Evolutionary conservation across 2,329 filamentous ascomycete genomes (phyloP).

Genomic region (Hypoxylon sp.): DNA sequence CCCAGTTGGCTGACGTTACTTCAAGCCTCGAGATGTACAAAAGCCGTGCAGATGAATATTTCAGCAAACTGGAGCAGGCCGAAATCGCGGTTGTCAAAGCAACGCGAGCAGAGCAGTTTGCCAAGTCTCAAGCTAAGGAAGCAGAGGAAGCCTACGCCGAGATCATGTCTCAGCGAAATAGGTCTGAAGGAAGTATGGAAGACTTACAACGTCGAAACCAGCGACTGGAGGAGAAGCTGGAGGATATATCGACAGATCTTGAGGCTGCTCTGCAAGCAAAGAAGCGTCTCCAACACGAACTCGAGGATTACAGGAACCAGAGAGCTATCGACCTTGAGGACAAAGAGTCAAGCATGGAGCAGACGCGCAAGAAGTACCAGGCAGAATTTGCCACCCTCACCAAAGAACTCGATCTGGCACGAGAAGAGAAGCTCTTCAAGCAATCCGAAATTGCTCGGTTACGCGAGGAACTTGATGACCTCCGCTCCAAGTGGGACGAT

Average conservation of each 20-base stretch:
- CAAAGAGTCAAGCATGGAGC: conserved; percentile 95
- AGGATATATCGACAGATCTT: conserved; percentile 91
- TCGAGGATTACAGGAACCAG: conserved; percentile 96
- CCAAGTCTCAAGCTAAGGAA: conserved; percentile 89
- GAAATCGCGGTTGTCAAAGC: conserved; percentile 97
- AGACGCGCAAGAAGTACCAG: conserved; percentile 98
- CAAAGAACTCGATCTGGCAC: conserved; percentile 92
- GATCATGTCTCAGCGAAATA: conserved; percentile 92
- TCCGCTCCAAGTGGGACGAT: conserved; percentile 97
- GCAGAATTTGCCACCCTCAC: conserved; percentile 89
- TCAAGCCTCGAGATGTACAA: conserved; percentile 92
- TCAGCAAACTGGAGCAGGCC: conserved; percentile 95
- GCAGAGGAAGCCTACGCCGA: conserved; percentile 91
- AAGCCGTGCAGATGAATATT: conserved; percentile 93
- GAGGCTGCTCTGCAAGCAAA: conserved; percentile 89
- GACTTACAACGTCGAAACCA: conserved; percentile 92
- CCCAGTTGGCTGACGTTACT: conserved; percentile 85
- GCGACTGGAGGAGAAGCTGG: conserved; percentile 88
- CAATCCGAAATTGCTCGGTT: conserved; percentile 89
- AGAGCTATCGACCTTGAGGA: conserved; percentile 97
- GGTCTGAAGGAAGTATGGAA: conserved; percentile 88
- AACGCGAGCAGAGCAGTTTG: conserved; percentile 91
- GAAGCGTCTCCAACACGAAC: conserved; percentile 94
- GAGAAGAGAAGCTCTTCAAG: conserved; percentile 88
- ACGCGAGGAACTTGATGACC: conserved; percentile 94